Evolutionary conservation across 208 protist genomes (phyloP), one percentile per base, ranked within the genome.

Genomic region (Acanthamoeba culbertsoni): DNA sequence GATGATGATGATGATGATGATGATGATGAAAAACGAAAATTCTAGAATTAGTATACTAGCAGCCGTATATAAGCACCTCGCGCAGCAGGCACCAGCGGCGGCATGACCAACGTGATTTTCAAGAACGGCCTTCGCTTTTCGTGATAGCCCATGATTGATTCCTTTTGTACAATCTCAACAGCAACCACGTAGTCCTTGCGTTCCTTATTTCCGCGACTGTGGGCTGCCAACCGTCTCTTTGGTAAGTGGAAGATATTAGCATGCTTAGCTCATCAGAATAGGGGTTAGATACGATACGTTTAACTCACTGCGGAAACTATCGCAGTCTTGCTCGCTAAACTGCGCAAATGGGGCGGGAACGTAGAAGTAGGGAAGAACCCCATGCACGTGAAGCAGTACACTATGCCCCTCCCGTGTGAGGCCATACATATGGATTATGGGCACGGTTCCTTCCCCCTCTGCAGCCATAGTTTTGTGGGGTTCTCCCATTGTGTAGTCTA

Each of bases 291-390:
- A 31, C 14, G 8, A 6, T 84, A 93, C 95, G 75, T 96, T 95
- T 33, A 95, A 57, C 7, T 40, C 35, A 18, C 55, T 12, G 45
- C 59, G 68, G 51, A 96, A 94, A 26, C 10, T 28, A 45, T 89
- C 84, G 57, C 95, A 95, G 46, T 94, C 37, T 14, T 26, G 10
- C 20, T 95, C 43, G 14, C 33, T 20, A n/a, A 88, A 88, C 16
- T 95, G 96, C 6, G 48, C 59, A 1, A 26, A 23, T 35, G 96
- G 97, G 57, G 96, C 96, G 4, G 57, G 37, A 18, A 97, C 91
- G 94, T 98, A 99, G 82, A 99, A 98, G 95, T 98, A 99, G 23
- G 98, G 98, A 33, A 96, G 28, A 65, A 98, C 98, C 37, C 97
- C 98, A 82, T 98, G 97, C 1, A 98, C 95, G 89, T 98, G 97